Percentiles rank a stretch among this genome's conserved stretches.
Evolutionary conservation across 2,329 filamentous ascomycete genomes (phyloP).

Genomic region (Penicillium glabrum): DNA sequence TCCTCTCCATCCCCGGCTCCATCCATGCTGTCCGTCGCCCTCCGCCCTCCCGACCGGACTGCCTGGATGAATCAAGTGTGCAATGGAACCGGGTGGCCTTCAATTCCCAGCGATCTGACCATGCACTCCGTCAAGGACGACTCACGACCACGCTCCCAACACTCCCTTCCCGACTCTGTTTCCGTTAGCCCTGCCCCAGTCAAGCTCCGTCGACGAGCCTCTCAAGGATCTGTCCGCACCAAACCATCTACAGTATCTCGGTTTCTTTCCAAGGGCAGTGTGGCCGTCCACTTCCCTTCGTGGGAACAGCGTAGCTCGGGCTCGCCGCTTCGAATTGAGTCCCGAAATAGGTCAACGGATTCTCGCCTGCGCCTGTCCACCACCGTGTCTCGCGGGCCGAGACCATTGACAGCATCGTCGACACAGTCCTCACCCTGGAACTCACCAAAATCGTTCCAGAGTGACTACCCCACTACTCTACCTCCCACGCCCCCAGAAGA

Average conservation of each 20-base stretch:
- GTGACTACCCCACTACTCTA: slow-evolving; percentile 35
- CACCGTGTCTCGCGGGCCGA: slow-evolving; percentile 37
- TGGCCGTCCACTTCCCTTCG: slow-evolving; percentile 51
- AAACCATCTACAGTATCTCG: slow-evolving; percentile 37
- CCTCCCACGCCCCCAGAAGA: slow-evolving; percentile 46
- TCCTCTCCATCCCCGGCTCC: not conserved
- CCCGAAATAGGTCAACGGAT: slow-evolving; percentile 28
- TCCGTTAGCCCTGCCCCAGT: slow-evolving; percentile 18
- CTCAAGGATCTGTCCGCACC: slow-evolving; percentile 36
- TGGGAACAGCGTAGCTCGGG: slow-evolving; percentile 50
- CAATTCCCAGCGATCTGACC: slow-evolving; percentile 25
- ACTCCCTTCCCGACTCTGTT: slow-evolving; percentile 14
- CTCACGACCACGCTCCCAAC: slow-evolving; percentile 22
- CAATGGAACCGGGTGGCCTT: slow-evolving; percentile 32
- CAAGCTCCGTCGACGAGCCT: slow-evolving; percentile 37
- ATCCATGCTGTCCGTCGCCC: slow-evolving; percentile 18
- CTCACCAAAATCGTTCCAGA: slow-evolving; percentile 16
- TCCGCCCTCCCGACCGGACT: slow-evolving; percentile 17
- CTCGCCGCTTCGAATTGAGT: slow-evolving; percentile 24
- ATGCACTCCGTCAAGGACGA: slow-evolving; percentile 29
- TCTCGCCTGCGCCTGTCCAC: slow-evolving; percentile 32
- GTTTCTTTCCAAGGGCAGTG: slow-evolving; percentile 36
- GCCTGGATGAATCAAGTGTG: slow-evolving; percentile 35
- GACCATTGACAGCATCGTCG: slow-evolving; percentile 28
- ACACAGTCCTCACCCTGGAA: slow-evolving; percentile 33